Conservation (phyloP, 2,329 filamentous ascomycete genomes). For the Aspergillus pseudoglaucus region DNA sequence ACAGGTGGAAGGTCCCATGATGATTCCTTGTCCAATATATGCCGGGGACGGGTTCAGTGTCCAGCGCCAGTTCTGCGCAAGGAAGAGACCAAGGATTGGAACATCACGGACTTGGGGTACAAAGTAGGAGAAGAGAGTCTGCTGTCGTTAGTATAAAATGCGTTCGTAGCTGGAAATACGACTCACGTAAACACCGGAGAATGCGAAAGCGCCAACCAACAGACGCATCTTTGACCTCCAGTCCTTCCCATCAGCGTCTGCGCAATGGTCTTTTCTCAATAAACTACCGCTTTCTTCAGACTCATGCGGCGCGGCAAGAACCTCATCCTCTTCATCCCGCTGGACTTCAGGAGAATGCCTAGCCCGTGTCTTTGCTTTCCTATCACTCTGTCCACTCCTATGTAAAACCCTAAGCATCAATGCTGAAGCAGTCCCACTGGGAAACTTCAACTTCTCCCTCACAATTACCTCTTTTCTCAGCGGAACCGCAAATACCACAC, state of each 20-base stretch:
- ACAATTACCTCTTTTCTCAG: conserved; percentile 88
- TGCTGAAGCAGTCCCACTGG: conserved; percentile 90
- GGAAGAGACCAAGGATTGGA: conserved; percentile 71
- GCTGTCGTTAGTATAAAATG: conserved; percentile 20
- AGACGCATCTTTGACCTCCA: conserved; percentile 59
- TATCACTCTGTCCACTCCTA: conserved; percentile 48
- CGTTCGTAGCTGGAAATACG: conserved; percentile 3
- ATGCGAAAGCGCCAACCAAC: conserved; percentile 52
- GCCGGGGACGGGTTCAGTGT: conserved; percentile 94
- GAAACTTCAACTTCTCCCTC: conserved; percentile 84
- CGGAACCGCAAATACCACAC: conserved; percentile 92
- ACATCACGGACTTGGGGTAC: conserved; percentile 75
- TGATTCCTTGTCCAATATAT: conserved; percentile 94
- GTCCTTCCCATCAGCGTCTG: conserved; percentile 38
- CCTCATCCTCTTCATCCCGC: conserved; percentile 21
- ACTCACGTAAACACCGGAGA: conserved; percentile 51
- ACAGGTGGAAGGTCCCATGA: conserved; percentile 95
- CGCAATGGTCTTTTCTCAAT: conserved; percentile 39
- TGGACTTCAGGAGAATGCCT: conserved; percentile 8
- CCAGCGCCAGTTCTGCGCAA: conserved; percentile 84
- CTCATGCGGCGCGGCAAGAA: conserved; percentile 28
- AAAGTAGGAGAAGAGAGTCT: conserved; percentile 85
- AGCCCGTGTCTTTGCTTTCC: conserved; percentile 23
- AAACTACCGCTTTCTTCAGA: conserved; percentile 41
- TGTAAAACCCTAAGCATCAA: conserved; percentile 88